Percentiles rank a stretch among this genome's conserved stretches.
These are phyloP conservation scores for Pterocarpus santalinus DNA, from an alignment of 306 rosid genomes.

Conservation along the genomic window DNA sequence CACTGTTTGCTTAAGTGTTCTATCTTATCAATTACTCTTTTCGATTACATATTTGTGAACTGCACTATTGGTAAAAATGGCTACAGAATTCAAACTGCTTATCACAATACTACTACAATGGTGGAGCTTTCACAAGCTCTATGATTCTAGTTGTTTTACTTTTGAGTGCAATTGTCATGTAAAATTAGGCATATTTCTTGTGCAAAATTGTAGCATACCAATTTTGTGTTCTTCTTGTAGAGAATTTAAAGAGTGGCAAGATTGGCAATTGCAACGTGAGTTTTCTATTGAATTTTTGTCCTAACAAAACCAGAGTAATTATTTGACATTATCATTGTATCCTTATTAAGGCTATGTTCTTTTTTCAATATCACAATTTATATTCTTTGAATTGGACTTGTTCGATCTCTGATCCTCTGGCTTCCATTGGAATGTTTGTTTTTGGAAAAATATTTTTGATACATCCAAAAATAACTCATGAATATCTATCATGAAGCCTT, in stretches of 20 bases:
- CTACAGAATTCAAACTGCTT: conserved; percentile 63
- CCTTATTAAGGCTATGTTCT: conserved; percentile 11
- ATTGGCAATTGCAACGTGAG: conserved; percentile 50
- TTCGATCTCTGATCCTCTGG: conserved; percentile 8
- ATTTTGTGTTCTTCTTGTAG: conserved; percentile 64
- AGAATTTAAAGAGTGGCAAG: conserved; percentile 54
- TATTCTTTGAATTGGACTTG: conserved; percentile 54
- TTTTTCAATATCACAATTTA: conserved; percentile 17
- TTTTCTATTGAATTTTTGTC: conserved; percentile 56
- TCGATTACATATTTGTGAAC: conserved; percentile 43
- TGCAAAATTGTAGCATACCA: conserved; percentile 60
- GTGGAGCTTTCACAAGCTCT: conserved; percentile 59
- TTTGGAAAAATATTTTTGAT: too few species aligned
- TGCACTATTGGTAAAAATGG: conserved; percentile 70
- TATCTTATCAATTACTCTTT: neutral
- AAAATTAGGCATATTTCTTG: conserved; percentile 38
- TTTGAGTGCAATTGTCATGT: conserved; percentile 61
- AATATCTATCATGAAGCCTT: neutral
- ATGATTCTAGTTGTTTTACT: conserved; percentile 56
- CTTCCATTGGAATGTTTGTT: conserved; percentile 38
- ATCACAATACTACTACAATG: conserved; percentile 54
- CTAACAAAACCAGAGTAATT: conserved; percentile 54
- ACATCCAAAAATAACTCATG: too few species aligned
- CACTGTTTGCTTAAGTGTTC: conserved; percentile 36
- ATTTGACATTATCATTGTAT: conserved; percentile 53